A percentile compares a stretch with the other conserved stretches of the same genome.
Evolutionary conservation across 2,329 filamentous ascomycete species (phyloP).

Genomic region (Ascochyta lentis): DNA sequence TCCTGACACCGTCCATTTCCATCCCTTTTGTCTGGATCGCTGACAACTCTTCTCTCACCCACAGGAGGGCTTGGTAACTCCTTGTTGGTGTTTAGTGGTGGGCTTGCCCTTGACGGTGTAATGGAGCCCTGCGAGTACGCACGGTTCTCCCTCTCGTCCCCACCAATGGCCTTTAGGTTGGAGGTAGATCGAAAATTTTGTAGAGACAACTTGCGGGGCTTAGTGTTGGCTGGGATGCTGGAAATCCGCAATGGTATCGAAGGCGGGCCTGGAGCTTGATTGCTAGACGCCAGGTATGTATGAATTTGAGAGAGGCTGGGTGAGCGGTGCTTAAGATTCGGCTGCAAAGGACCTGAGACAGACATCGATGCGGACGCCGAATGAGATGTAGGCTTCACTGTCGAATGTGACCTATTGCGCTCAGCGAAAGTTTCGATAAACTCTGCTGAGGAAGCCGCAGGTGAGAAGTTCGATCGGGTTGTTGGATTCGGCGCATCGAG

Average conservation of each 20-base stretch:
- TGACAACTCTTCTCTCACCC: conserved; percentile 23
- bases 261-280: conserved; percentile 29
- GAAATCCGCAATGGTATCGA: conserved; percentile 45
- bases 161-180: conserved; percentile 5
- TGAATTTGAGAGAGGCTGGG: conserved; percentile 31
- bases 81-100: conserved; percentile 41
- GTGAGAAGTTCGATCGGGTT: conserved; percentile 40
- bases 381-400: conserved; percentile 17
- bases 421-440: conserved; percentile 24
- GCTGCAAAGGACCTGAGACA: conserved; percentile 7
- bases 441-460: conserved; percentile 19
- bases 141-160: conserved; percentile 27
- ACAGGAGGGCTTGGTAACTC: conserved; percentile 38
- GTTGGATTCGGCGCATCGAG: conserved; percentile 43
- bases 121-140: conserved; percentile 9
- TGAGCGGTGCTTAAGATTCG: conserved; percentile 25
- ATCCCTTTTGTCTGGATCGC: conserved; percentile 20
- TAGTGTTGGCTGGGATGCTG: conserved; percentile 41
- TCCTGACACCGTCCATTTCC: conserved; percentile 17
- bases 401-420: background rate
- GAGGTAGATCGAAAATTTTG: conserved; percentile 27
- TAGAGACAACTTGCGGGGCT: conserved; percentile 44
- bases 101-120: conserved; percentile 18
- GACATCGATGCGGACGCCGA: conserved; percentile 33
- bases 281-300: conserved; percentile 21